Evolutionary conservation across 805 yeast species (phyloP), one percentile per base, ranked within the genome.

Genomic region (Candida hungchunana): DNA sequence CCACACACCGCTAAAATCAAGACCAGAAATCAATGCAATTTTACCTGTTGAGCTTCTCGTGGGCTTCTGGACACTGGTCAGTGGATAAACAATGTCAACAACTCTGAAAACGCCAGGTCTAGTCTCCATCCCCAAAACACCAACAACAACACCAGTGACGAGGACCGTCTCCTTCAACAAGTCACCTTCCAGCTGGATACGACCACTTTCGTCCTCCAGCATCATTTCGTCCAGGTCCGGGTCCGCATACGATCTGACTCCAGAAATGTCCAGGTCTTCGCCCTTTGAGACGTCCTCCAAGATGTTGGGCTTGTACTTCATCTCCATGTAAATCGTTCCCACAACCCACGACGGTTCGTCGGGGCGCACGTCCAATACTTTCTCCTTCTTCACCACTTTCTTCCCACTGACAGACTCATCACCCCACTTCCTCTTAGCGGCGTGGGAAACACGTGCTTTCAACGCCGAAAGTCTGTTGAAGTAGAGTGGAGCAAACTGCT

Each of bases 121-220:
- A 7, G 82, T 69, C 55, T 89, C 96, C 63, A 85, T 78, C 1
- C 98, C 98, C 9, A 88, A 57, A 1, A 88, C 73, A 0, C 90
- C 97, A 7, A 88, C 76, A 0, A 89, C 81, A n/a, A 79, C 72
- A 4, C 98, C 98, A 0, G 97, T 93, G 0, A 89, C 95, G 18
- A 90, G 64, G 3, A 81, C 71, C 14, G 74, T 66, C 7, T 58
- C 53, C 33, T 66, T 64, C 28, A 83, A 68, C 21, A 79, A 58
- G 13, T 72, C 69, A 18, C 87, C 89, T 32, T 75, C 78, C 16
- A 93, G 61, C 21, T 77, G 57, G 6, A 95, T 80, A 33, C 98
- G 67, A 4, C 98, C 98, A 37, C 88, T 78, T 51, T 88, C 96
- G 60, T 93, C 98, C 58, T 93, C 97, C 23, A 93, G 56, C 80